Percentiles rank a stretch among this genome's conserved stretches.
Evolutionary conservation across 805 yeast genomes (phyloP).

Genomic region (Saccharomyces jurei): DNA sequence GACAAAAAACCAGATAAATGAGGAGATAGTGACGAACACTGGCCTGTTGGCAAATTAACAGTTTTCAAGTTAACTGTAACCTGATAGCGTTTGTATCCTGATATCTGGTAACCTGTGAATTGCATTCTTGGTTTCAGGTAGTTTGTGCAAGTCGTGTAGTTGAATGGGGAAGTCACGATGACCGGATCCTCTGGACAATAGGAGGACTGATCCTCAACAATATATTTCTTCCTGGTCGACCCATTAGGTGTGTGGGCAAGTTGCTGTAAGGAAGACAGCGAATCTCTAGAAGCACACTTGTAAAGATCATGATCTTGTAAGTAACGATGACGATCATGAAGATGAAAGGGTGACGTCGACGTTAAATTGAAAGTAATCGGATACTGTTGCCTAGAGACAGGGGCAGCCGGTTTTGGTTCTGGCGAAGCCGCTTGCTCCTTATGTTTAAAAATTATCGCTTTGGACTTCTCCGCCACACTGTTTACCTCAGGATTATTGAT

Average conservation of each 20-base stretch:
- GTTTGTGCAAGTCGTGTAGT: constrained; percentile 6
- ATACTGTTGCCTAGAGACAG: constrained; percentile 9
- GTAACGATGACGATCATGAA: neutral
- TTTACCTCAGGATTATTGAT: neutral
- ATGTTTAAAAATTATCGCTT: constrained; percentile 7
- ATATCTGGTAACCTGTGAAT: constrained; percentile 31
- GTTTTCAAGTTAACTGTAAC: constrained; percentile 51
- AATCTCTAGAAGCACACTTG: constrained; percentile 20
- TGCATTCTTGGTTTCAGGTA: constrained; percentile 23
- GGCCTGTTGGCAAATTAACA: constrained; percentile 37
- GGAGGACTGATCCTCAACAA: constrained; percentile 8
- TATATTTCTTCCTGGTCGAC: constrained; percentile 8
- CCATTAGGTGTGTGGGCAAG: neutral
- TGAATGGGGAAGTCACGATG: neutral
- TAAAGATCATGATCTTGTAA: constrained; percentile 4
- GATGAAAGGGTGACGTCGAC: neutral
- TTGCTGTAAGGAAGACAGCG: constrained; percentile 15
- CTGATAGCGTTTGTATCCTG: constrained; percentile 35
- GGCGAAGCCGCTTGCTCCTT: constrained; percentile 6
- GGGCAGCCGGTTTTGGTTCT: constrained; percentile 5
- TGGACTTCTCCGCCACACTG: constrained; percentile 9
- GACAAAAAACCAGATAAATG: constrained; percentile 55
- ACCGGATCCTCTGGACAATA: neutral
- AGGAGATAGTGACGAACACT: constrained; percentile 23
- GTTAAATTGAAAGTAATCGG: neutral